These are phyloP conservation scores for Gautieria morchelliformis DNA, from an alignment of 768 basidiomycete species.

Conservation along the genomic window DNA sequence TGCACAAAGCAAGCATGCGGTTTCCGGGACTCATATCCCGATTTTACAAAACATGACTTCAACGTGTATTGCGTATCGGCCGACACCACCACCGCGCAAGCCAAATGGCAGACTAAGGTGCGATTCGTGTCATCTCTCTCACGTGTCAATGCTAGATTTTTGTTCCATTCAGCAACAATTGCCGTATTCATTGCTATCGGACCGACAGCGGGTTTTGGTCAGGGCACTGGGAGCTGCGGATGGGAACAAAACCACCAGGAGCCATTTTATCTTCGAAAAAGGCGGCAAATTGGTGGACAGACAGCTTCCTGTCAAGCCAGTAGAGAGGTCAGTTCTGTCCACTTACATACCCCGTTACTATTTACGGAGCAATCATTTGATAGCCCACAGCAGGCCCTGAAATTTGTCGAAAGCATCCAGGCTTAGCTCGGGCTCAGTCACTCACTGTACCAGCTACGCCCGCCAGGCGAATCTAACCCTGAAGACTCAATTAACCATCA, in stretches of 20 bases:
- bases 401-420: neutral
- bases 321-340: slow-evolving; percentile 48
- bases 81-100: slow-evolving; percentile 64
- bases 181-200: slow-evolving; percentile 80
- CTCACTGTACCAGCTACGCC: too few relatives aligned
- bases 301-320: slow-evolving; percentile 79
- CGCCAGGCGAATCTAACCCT: too few relatives aligned
- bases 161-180: slow-evolving; percentile 53
- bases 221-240: slow-evolving; percentile 71
- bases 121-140: slow-evolving; percentile 12
- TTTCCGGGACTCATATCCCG: slow-evolving; percentile 75
- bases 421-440: neutral
- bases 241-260: slow-evolving; percentile 78
- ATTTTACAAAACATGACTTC: slow-evolving; percentile 61
- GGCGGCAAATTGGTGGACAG: slow-evolving; percentile 84
- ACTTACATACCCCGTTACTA: neutral
- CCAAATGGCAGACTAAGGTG: slow-evolving; percentile 83
- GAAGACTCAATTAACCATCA: too few relatives aligned
- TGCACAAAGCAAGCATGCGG: slow-evolving; percentile 92
- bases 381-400: neutral
- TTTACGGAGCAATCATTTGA: neutral
- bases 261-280: slow-evolving; percentile 89
- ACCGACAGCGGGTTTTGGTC: slow-evolving; percentile 76
- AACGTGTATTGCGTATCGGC: slow-evolving; percentile 79
- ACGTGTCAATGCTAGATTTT: neutral